Base-by-base conservation (phyloP, 2,329 filamentous ascomycete genomes). In the Neopestalotiopsis sp. region DNA sequence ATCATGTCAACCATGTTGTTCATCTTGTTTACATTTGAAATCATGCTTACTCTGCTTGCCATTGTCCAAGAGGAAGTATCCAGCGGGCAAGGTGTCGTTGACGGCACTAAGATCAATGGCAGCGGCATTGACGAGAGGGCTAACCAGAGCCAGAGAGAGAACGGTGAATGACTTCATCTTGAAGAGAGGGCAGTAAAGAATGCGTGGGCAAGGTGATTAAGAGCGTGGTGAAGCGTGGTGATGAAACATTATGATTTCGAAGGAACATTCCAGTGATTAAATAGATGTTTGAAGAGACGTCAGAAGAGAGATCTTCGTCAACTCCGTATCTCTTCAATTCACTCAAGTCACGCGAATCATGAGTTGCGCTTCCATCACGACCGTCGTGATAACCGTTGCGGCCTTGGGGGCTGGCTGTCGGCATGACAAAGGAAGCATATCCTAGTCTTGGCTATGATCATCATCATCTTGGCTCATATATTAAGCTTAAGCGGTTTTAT, bases 391-490 rank as follows among this genome's bases (percentile, higher is more conserved):
- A 20, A 52, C 45, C 6, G 45, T 6, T 52, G 45, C 17, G 17
- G 5, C n/a, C 45, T 52, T 52, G 45, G 45, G 17, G 17, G 34
- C 34, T 52, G 45, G 45, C 7, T 52, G 45, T 52, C 45, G 45
- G 45, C 45, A 52, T 52, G n/a, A 17, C 45, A 52, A n/a, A 52
- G 45, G 45, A 52, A 52, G 45, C 45, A n/a, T 9, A 52, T 52
- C 45, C 45, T 52, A 52, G 45, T 52, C 17, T n/a, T 52, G 17
- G n/a, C 45, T 9, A 52, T 52, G 45, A 52, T 52, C 45, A 52
- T 52, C 45, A 20, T 52, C 45, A 52, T 52, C 45, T 52, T 52
- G 45, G 45, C 45, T 52, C 45, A 52, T 52, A 52, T 52, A 52
- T 52, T 52, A 52, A 52, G 45, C 45, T 52, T 52, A 52, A 52